phyloP scores from a whole-genome alignment of 768 basidiomycete species.

The Lactarius akahatsu region DNA sequence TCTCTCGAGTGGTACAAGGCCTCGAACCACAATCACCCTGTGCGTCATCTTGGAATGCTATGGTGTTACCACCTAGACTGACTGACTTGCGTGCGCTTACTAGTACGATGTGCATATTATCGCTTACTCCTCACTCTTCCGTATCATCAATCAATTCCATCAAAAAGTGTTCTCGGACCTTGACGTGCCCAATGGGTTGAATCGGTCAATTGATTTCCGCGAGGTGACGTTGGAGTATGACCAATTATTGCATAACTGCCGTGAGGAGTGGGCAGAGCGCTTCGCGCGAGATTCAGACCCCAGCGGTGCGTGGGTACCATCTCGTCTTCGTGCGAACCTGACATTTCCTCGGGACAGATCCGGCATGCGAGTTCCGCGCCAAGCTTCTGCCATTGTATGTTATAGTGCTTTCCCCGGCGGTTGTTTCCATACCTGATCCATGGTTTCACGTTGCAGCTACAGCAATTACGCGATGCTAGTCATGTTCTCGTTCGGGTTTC shows the following conservation, averaged over 20 bases:
- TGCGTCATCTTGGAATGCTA: not conserved
- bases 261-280: slow-evolving; percentile 27
- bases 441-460: slow-evolving; percentile 14
- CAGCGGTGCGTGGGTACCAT: slow-evolving; percentile 10
- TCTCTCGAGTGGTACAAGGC: slow-evolving; percentile 28
- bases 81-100: not conserved
- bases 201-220: slow-evolving; percentile 27
- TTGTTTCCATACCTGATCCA: not conserved
- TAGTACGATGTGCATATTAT: slow-evolving; percentile 29
- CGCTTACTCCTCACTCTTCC: slow-evolving; percentile 26
- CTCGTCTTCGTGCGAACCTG: not conserved
- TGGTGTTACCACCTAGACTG: not conserved
- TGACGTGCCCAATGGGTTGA: slow-evolving; percentile 22
- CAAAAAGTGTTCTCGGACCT: slow-evolving; percentile 27
- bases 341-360: slow-evolving; percentile 12
- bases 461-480: slow-evolving; percentile 39
- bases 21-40: slow-evolving; percentile 22
- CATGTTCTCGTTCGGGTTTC: slow-evolving; percentile 45
- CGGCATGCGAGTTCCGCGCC: slow-evolving; percentile 26
- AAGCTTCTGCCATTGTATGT: slow-evolving; percentile 43
- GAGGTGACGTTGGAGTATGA: slow-evolving; percentile 26
- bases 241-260: slow-evolving; percentile 9
- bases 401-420: not conserved
- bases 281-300: slow-evolving; percentile 26
- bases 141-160: slow-evolving; percentile 28